phyloP scores from a whole-genome alignment of 192 early-diverging fungal genomes.

The Coemansia aciculifera region DNA sequence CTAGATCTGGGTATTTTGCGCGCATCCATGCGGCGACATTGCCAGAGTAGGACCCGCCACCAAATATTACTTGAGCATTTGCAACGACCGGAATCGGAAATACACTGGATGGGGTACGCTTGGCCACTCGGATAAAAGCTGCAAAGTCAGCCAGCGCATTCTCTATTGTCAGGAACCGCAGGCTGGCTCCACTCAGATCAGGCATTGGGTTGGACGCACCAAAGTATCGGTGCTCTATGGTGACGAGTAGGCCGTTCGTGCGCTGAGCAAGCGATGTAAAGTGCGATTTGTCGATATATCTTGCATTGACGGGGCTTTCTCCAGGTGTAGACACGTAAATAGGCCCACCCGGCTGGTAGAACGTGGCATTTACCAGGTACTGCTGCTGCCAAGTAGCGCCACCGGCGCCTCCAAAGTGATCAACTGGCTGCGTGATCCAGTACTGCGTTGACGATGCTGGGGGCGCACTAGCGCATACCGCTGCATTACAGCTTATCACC shows the following conservation, averaged over 20 bases:
- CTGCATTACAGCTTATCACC: neutral
- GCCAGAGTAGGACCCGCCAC: constrained; percentile 73
- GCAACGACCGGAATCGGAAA: constrained; percentile 13
- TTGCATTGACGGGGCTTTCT: constrained; percentile 21
- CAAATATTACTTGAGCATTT: constrained; percentile 61
- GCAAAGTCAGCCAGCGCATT: constrained; percentile 42
- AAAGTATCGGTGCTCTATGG: constrained; percentile 64
- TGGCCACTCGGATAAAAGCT: constrained; percentile 22
- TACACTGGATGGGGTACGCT: constrained; percentile 7
- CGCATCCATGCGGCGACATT: constrained; percentile 77
- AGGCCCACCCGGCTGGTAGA: constrained; percentile 38
- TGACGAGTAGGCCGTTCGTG: constrained; percentile 57
- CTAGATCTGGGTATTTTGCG: constrained; percentile 61
- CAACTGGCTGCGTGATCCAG: constrained; percentile 43
- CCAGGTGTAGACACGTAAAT: constrained; percentile 42
- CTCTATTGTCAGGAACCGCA: constrained; percentile 36
- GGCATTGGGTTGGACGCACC: constrained; percentile 56
- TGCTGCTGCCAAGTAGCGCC: constrained; percentile 36
- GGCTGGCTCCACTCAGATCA: constrained; percentile 33
- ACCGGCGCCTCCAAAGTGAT: constrained; percentile 33
- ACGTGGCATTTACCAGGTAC: constrained; percentile 43
- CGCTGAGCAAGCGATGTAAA: constrained; percentile 48
- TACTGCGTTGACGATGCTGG: constrained; percentile 15
- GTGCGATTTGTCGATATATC: constrained; percentile 18
- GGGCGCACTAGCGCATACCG: neutral